Evolutionary conservation across 1,284 basidiomycete genomes (phyloP).

Genomic region (Fomitopsis palustris): DNA sequence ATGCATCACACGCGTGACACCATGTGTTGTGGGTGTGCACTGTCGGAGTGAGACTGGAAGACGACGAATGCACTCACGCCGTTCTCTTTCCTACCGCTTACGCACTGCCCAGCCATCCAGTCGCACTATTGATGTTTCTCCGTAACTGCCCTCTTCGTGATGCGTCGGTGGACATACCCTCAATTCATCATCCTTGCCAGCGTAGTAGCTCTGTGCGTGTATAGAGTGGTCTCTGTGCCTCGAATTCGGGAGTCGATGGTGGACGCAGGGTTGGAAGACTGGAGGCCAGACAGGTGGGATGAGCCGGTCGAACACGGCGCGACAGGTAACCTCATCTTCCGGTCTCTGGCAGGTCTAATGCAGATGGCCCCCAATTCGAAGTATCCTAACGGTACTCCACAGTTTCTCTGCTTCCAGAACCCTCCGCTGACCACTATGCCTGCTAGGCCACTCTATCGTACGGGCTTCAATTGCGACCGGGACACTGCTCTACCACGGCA

Average conservation of each 20-base stretch:
- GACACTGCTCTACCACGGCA: background rate
- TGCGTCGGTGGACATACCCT: no score
- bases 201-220: no score
- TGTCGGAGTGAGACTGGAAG: background rate
- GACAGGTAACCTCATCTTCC: constrained; percentile 1
- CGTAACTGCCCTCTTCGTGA: no score
- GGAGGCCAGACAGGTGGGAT: background rate
- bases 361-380: background rate
- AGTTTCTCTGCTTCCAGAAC: background rate
- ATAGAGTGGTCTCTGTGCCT: no score
- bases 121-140: no score
- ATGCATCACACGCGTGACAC: background rate
- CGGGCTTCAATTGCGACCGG: background rate
- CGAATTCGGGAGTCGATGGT: no score
- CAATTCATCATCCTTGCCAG: no score
- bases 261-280: background rate
- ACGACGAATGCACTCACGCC: background rate
- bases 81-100: no score
- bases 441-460: background rate
- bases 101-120: no score
- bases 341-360: background rate
- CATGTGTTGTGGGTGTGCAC: background rate
- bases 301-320: background rate
- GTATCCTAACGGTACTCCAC: background rate
- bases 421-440: background rate